Conservation (phyloP, 2,329 filamentous ascomycete species). For the Arachnopeziza araneosa region DNA sequence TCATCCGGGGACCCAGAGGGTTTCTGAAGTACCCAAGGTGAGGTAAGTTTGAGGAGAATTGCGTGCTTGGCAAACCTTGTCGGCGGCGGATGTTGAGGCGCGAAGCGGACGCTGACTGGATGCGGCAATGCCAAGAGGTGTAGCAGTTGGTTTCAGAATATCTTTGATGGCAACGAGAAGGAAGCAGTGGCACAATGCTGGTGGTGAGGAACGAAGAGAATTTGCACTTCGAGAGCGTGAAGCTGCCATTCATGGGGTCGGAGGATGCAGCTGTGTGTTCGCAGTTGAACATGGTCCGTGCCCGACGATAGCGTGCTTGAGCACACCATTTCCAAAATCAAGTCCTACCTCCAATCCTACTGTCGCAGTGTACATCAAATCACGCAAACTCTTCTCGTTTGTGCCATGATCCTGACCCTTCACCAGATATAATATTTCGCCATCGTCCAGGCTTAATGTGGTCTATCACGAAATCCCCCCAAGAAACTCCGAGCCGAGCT, state of each 20-base stretch:
- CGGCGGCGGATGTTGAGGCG: not conserved
- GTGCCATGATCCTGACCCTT: not conserved
- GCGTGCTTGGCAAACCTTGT: not conserved
- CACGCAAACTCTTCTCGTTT: not conserved
- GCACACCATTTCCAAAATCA: not conserved
- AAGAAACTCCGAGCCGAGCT: not conserved
- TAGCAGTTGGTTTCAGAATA: not conserved
- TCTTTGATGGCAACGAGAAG: not conserved
- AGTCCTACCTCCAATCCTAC: too few species aligned
- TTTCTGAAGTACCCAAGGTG: not conserved
- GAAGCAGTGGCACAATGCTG: not conserved
- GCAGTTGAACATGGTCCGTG: not conserved
- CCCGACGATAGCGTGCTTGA: not conserved
- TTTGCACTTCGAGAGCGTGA: not conserved
- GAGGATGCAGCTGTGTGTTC: not conserved
- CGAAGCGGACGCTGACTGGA: not conserved
- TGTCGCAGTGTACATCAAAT: not conserved
- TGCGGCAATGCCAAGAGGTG: not conserved
- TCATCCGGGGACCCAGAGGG: not conserved
- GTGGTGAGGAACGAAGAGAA: not conserved
- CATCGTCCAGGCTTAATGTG: not conserved
- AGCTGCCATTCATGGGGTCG: not conserved
- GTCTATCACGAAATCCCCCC: not conserved
- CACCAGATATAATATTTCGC: not conserved
- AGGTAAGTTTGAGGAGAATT: not conserved